These are phyloP conservation scores for Cajanus cajan DNA, from an alignment of 306 rosid species.

Conservation along the genomic window DNA sequence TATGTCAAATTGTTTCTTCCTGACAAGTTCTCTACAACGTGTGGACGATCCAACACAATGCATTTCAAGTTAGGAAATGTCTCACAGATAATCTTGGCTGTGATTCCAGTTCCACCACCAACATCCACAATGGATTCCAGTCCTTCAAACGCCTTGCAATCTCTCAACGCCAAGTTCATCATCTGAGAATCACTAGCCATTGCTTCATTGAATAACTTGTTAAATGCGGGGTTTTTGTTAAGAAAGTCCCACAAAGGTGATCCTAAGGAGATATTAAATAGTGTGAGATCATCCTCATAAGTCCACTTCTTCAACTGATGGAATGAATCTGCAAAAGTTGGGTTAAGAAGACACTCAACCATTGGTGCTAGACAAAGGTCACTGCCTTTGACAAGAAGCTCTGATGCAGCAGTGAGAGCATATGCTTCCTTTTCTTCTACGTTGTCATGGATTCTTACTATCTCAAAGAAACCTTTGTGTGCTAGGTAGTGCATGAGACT, in stretches of 20 bases:
- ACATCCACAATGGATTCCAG: constrained; percentile 32
- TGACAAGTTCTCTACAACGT: not conserved
- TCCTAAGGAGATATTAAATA: not conserved
- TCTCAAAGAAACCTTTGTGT: constrained; percentile 25
- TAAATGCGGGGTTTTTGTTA: not conserved
- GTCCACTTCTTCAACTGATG: not conserved
- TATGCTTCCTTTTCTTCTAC: constrained; percentile 36
- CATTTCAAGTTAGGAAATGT: not conserved
- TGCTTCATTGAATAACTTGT: constrained; percentile 21
- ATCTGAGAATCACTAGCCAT: constrained; percentile 42
- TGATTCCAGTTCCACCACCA: not conserved
- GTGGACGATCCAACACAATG: constrained; percentile 15
- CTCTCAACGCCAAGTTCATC: constrained; percentile 37
- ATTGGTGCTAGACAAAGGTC: not conserved
- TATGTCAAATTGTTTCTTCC: constrained; percentile 3
- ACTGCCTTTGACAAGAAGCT: not conserved
- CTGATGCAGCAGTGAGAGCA: constrained; percentile 22
- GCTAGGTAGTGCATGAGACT: constrained; percentile 36
- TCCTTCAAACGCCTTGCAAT: constrained; percentile 34
- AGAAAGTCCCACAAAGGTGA: constrained; percentile 12
- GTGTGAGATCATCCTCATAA: not conserved
- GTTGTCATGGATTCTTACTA: not conserved
- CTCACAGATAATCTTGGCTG: not conserved
- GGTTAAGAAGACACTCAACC: not conserved
- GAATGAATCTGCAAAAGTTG: not conserved